A percentile compares a stretch with the other conserved stretches of the same genome.
Evolutionary conservation across 179 eudicot genomes (phyloP).

Genomic region (Sideroxylon spinosum): DNA sequence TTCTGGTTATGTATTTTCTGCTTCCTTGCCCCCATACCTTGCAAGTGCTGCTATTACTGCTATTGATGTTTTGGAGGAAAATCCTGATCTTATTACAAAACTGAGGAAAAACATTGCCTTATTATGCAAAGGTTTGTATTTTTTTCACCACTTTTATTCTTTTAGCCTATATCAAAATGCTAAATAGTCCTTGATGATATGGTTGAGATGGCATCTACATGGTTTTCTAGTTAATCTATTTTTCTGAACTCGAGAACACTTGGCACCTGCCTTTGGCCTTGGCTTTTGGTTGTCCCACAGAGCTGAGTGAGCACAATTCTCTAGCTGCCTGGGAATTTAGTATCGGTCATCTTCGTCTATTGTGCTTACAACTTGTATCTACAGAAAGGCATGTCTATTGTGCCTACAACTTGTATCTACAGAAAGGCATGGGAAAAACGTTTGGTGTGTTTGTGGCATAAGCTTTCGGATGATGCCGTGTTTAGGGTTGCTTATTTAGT

Average conservation of each 20-base stretch:
- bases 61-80: slow-evolving; percentile 74
- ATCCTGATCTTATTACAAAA: slow-evolving; percentile 52
- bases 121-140: slow-evolving; percentile 61
- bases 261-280: neutral
- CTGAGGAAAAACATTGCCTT: slow-evolving; percentile 59
- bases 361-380: too few species aligned
- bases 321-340: neutral
- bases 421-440: neutral
- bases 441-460: neutral
- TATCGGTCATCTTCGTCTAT: too few species aligned
- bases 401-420: neutral
- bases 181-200: neutral
- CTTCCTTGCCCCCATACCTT: slow-evolving; percentile 93
- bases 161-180: neutral
- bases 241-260: neutral
- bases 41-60: slow-evolving; percentile 96
- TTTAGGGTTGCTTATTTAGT: neutral
- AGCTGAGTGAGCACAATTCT: neutral
- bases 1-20: slow-evolving; percentile 97
- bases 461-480: neutral
- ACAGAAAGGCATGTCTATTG: neutral
- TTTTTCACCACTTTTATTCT: neutral
- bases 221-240: neutral
- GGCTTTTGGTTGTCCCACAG: neutral
- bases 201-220: neutral